Conservation (phyloP, 768 basidiomycete species). For the Ephemerocybe angulata region DNA sequence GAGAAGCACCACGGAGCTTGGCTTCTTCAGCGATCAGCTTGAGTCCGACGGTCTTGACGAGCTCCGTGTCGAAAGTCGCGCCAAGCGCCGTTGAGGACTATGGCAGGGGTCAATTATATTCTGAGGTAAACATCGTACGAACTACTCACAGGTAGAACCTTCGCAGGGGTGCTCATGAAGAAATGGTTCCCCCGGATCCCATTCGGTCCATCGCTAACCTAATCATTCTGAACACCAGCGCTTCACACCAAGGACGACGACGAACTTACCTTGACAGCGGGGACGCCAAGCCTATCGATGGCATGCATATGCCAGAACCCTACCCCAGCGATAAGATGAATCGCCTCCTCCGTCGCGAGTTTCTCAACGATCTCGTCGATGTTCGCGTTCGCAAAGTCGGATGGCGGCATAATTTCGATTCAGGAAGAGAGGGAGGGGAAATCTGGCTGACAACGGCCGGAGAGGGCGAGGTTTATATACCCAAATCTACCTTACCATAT, state of each 20-base stretch:
- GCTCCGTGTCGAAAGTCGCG: slow-evolving; percentile 67
- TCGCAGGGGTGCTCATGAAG: slow-evolving; percentile 79
- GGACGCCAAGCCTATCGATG: slow-evolving; percentile 64
- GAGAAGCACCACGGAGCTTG: slow-evolving; percentile 62
- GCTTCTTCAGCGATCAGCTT: slow-evolving; percentile 70
- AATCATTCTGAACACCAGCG: neutral
- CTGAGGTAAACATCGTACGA: slow-evolving; percentile 14
- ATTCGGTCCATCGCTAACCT: slow-evolving; percentile 81
- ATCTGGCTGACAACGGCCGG: too few species aligned
- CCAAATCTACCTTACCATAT: too few species aligned
- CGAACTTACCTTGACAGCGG: slow-evolving; percentile 58
- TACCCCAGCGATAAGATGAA: slow-evolving; percentile 66
- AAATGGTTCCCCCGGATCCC: slow-evolving; percentile 72
- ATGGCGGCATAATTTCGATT: slow-evolving; percentile 74
- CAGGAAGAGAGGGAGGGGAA: too few species aligned
- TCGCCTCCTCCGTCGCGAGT: slow-evolving; percentile 71
- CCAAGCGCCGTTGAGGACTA: slow-evolving; percentile 69
- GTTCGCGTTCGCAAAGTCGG: slow-evolving; percentile 64
- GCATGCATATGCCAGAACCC: slow-evolving; percentile 75
- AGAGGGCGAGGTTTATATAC: too few species aligned
- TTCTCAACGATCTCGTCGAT: slow-evolving; percentile 60
- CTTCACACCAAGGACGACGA: neutral
- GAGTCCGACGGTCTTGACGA: slow-evolving; percentile 58
- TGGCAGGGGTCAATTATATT: neutral
- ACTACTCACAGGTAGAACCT: slow-evolving; percentile 71